phyloP scores from a whole-genome alignment of 2,329 filamentous ascomycete species.

The Xylariaceae sp. region DNA sequence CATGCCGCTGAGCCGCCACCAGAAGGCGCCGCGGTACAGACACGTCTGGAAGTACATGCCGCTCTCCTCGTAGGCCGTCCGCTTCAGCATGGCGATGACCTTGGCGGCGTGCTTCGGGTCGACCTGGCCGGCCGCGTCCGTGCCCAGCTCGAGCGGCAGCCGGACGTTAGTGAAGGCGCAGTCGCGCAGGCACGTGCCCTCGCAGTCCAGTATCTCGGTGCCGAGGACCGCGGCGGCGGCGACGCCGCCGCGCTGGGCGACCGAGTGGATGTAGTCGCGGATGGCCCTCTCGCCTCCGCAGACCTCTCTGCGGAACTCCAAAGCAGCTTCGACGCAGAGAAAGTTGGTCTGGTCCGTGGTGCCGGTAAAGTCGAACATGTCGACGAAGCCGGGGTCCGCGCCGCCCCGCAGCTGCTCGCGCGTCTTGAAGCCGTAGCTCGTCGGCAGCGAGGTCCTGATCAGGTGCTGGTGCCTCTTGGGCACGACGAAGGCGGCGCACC shows the following conservation, averaged over 20 bases:
- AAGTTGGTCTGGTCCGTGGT: constrained; percentile 53
- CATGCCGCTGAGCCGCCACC: constrained; percentile 56
- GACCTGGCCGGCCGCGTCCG: constrained; percentile 5
- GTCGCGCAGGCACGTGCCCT: constrained; percentile 26
- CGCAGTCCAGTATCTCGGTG: constrained; percentile 51
- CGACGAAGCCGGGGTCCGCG: constrained; percentile 13
- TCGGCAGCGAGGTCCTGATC: constrained; percentile 56
- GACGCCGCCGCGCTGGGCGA: constrained; percentile 45
- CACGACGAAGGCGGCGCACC: constrained; percentile 57
- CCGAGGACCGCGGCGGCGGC: constrained; percentile 42
- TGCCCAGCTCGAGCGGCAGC: constrained; percentile 34
- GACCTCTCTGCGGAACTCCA: constrained; percentile 48
- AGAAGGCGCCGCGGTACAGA: constrained; percentile 46
- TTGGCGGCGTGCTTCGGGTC: constrained; percentile 26
- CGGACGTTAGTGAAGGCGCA: constrained; percentile 53
- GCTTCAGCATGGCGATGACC: constrained; percentile 39
- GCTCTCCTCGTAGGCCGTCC: constrained; percentile 29
- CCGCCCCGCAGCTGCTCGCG: constrained; percentile 2
- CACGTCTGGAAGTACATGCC: constrained; percentile 52
- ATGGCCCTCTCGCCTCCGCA: constrained; percentile 54
- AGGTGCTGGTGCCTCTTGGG: constrained; percentile 51
- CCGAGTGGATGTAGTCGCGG: constrained; percentile 39
- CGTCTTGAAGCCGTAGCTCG: constrained; percentile 52
- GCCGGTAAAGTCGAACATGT: constrained; percentile 31
- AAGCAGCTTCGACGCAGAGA: constrained; percentile 47